A percentile compares a stretch with the other conserved stretches of the same genome.
Evolutionary conservation across 805 yeast species (phyloP).

Genomic region (Candida loeiensis): DNA sequence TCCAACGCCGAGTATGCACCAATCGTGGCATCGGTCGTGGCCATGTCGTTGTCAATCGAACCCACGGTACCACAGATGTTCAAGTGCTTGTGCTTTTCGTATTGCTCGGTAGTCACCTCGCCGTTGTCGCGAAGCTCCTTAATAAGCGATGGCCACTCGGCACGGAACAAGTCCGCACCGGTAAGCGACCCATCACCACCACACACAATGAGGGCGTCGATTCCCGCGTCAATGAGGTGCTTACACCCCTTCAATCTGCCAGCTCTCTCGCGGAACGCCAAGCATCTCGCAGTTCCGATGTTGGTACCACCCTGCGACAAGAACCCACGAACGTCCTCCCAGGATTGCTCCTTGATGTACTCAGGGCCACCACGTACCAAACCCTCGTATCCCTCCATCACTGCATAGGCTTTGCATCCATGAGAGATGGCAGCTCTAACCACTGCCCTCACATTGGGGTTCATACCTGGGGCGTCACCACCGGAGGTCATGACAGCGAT

Average conservation of each 20-base stretch:
- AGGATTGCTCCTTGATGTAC: constrained; percentile 68
- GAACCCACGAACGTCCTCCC: constrained; percentile 97
- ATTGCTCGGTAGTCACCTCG: constrained; percentile 55
- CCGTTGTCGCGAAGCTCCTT: constrained; percentile 61
- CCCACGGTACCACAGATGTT: constrained; percentile 95
- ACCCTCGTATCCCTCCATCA: constrained; percentile 94
- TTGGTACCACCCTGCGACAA: constrained; percentile 90
- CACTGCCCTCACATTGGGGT: constrained; percentile 92
- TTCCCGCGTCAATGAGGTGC: constrained; percentile 81
- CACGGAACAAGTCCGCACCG: constrained; percentile 92
- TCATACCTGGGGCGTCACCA: constrained; percentile 99
- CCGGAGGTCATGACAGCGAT: constrained; percentile 98
- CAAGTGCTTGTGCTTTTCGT: constrained; percentile 61
- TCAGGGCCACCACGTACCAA: constrained; percentile 79
- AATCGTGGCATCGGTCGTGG: constrained; percentile 92
- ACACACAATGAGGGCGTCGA: constrained; percentile 92
- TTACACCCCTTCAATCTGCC: constrained; percentile 84
- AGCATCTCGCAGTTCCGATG: constrained; percentile 94
- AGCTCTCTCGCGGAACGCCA: constrained; percentile 75
- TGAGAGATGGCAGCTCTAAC: constrained; percentile 85
- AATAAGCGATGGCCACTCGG: constrained; percentile 90
- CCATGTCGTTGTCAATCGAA: constrained; percentile 97
- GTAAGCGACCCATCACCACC: constrained; percentile 99
- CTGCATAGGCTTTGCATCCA: constrained; percentile 87
- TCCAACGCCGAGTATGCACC: constrained; percentile 95